Base-by-base conservation (phyloP, 1,284 basidiomycete genomes). In the Wolfiporia cocos region DNA sequence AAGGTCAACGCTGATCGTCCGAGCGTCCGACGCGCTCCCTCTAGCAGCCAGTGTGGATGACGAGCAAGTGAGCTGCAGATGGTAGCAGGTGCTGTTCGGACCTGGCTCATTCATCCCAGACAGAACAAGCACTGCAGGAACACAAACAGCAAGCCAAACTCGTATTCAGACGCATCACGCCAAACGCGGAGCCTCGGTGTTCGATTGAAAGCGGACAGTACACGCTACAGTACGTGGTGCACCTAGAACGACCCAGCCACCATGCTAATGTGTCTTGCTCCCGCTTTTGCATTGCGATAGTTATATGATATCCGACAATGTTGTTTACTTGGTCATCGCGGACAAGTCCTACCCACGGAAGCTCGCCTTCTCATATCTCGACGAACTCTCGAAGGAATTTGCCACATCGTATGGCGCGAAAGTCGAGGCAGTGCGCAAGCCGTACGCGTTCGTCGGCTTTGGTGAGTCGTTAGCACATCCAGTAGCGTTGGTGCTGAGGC, bases 121-220 rank as follows among this genome's bases (percentile, higher is more conserved):
- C 89, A 50, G 94, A 97, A 64, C 83, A 87, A 58, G 78, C 86
- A 45, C 73, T 99, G 37, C 90, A 93, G 55, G 95, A 98, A 67
- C 92, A 97, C 76, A 99, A 98, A 65, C 95, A 98, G 57, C 95
- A 99, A 63, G 84, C 93, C 37, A 99, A 99, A 66, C 78, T 98
- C 55, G 86, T 99, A 58, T 96, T 98, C 62, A 78, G 94, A 44
- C 82, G 95, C 36, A 84, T 99, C 61, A 91, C 87, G 24, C 81
- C 92, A 30, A 92, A 95, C 58, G 86, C 91, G 17, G 96, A 99
- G 63, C 91, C 93, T 12, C 78, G 88, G 23, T 97, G 95, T 66
- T 96, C 92, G 7, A 99, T 99, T 58, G 96, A 99, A 64, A 94
- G 90, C 51, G 94, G 93, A 2, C 79, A 81, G 50, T 95, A 93